phyloP scores from a whole-genome alignment of 495 filamentous ascomycete species.

The Aspergillus heteromorphus region DNA sequence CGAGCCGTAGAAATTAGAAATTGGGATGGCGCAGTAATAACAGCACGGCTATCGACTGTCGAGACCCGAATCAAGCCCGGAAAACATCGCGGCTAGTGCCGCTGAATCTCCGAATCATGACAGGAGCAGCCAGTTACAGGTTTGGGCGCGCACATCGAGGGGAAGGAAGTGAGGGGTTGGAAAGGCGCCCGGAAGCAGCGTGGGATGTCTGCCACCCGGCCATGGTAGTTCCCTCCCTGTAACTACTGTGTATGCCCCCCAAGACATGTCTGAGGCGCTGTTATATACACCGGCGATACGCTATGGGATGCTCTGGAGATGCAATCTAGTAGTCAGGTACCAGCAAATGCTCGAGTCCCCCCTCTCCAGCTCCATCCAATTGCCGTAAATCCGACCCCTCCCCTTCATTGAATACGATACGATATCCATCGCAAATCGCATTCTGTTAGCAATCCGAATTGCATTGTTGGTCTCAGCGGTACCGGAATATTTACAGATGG shows the following conservation, averaged over 20 bases:
- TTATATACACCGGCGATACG: too few relatives aligned
- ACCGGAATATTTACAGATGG: slow-evolving; percentile 5
- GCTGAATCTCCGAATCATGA: background rate
- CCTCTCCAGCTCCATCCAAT: background rate
- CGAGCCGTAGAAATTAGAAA: too few relatives aligned
- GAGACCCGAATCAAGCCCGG: background rate
- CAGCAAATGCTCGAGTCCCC: background rate
- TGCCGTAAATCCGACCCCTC: background rate
- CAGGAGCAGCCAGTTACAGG: background rate
- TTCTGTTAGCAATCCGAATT: background rate
- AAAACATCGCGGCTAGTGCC: background rate
- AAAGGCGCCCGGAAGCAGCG: background rate
- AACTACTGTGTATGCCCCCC: too few relatives aligned
- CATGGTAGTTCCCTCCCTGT: too few relatives aligned
- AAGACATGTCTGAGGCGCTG: too few relatives aligned
- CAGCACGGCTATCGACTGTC: background rate
- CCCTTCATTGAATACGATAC: background rate
- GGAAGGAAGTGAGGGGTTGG: background rate
- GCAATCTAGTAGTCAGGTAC: background rate
- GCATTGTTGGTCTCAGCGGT: background rate
- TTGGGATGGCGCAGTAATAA: background rate
- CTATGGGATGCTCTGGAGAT: too few relatives aligned
- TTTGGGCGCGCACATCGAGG: background rate
- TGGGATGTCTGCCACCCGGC: too few relatives aligned
- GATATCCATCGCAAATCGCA: background rate